phyloP scores from a whole-genome alignment of 2,329 filamentous ascomycete species.

The Truncatella angustata region DNA sequence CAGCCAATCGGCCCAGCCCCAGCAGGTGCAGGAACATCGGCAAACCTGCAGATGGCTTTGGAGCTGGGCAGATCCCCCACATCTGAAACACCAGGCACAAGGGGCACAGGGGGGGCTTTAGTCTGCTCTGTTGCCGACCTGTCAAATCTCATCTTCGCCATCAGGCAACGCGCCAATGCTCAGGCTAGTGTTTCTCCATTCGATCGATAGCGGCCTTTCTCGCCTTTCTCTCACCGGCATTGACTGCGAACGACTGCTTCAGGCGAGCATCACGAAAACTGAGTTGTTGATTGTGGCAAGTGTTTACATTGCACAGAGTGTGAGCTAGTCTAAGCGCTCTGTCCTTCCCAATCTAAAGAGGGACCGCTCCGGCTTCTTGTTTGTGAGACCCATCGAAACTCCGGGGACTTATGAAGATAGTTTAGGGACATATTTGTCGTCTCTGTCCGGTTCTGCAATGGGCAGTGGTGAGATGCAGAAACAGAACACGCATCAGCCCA shows the following conservation, averaged over 20 bases:
- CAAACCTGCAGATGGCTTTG: too few relatives aligned
- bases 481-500: neutral
- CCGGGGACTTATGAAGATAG: neutral
- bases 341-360: neutral
- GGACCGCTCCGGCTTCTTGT: neutral
- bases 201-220: neutral
- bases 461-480: neutral
- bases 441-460: neutral
- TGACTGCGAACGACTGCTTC: neutral
- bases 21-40: too few relatives aligned
- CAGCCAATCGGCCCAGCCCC: conserved; percentile 7
- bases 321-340: conserved; percentile 4
- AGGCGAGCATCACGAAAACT: neutral
- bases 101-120: neutral
- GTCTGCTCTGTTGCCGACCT: neutral
- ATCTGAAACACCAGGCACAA: conserved; percentile 8
- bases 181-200: conserved; percentile 3
- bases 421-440: neutral
- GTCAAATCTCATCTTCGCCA: conserved; percentile 2
- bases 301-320: neutral
- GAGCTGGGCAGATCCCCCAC: conserved; percentile 5
- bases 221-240: neutral
- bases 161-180: neutral
- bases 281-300: neutral
- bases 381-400: neutral